Percentiles rank a stretch among this genome's conserved stretches.
These are phyloP conservation scores for Diaporthe longicolla DNA, from an alignment of 2,329 filamentous ascomycete species.

Conservation along the genomic window DNA sequence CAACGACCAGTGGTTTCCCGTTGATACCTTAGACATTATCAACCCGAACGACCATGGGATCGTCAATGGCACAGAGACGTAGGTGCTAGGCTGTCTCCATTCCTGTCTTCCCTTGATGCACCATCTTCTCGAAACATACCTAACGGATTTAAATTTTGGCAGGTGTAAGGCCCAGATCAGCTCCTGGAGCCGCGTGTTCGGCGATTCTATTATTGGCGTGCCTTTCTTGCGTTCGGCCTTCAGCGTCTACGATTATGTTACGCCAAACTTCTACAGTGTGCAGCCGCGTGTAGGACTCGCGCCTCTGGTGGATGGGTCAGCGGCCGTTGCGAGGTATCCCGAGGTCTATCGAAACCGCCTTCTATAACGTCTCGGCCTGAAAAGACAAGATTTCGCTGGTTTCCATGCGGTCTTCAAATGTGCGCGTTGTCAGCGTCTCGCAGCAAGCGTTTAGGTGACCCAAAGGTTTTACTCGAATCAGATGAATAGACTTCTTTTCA, in stretches of 20 bases:
- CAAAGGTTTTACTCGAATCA: not conserved
- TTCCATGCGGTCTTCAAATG: no score
- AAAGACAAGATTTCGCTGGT: no score
- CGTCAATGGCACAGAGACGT: conserved; percentile 18
- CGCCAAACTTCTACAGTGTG: not conserved
- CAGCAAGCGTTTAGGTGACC: no score
- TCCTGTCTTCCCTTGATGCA: no score
- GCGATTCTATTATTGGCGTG: conserved; percentile 4
- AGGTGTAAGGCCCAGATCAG: conserved; percentile 27
- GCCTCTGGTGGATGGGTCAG: conserved; percentile 2
- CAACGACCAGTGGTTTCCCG: conserved; percentile 19
- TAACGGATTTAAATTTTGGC: not conserved
- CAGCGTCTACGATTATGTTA: conserved; percentile 18
- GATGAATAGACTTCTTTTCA: not conserved
- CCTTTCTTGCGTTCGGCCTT: conserved; percentile 10
- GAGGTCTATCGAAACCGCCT: conserved; percentile 6
- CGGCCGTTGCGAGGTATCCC: conserved; percentile 10
- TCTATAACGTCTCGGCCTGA: not conserved
- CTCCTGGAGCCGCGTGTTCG: conserved; percentile 4
- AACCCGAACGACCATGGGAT: conserved; percentile 12
- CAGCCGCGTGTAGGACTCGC: conserved; percentile 25
- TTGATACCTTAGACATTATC: conserved; percentile 1
- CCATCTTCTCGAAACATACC: not conserved
- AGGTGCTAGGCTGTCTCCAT: not conserved
- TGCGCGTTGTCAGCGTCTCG: no score